Evolutionary conservation across 116 monocot genomes (phyloP).

Genomic region (Iris pallida): DNA sequence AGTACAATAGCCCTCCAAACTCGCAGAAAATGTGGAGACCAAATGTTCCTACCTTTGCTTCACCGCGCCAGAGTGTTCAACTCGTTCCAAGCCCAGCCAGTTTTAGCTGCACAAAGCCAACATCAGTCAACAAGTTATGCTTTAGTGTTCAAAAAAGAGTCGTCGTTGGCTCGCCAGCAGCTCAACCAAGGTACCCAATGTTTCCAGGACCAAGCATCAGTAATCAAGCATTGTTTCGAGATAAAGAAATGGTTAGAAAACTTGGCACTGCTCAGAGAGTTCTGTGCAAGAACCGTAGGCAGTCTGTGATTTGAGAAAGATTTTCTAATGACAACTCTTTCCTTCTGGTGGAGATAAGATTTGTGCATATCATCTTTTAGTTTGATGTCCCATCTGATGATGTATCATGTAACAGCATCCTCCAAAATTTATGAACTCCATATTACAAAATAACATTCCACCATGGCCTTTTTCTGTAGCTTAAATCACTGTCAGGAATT

Average conservation of each 20-base stretch:
- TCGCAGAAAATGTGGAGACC: constrained; percentile 31
- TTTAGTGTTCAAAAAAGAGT: constrained; percentile 82
- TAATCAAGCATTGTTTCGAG: constrained; percentile 2
- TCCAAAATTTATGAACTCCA: too few relatives aligned
- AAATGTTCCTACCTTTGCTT: constrained; percentile 33
- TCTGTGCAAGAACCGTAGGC: constrained; percentile 37
- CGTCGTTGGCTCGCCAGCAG: constrained; percentile 38
- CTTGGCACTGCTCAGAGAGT: constrained; percentile 42
- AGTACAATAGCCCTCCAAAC: constrained; percentile 43
- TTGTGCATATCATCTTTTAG: too few relatives aligned
- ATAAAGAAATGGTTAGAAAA: constrained; percentile 27
- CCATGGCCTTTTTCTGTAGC: too few relatives aligned
- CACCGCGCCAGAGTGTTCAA: constrained; percentile 36
- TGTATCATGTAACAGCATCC: too few relatives aligned
- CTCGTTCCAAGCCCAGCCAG: constrained; percentile 35
- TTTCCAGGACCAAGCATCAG: constrained; percentile 5
- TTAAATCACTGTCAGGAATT: too few relatives aligned
- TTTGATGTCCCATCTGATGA: too few relatives aligned
- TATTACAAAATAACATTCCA: too few relatives aligned
- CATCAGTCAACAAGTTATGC: constrained; percentile 36
- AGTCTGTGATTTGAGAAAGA: constrained; percentile 14
- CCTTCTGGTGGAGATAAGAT: too few relatives aligned
- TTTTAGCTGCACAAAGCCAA: constrained; percentile 5
- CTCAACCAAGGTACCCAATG: constrained; percentile 11
- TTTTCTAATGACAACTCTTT: background rate